A percentile compares a stretch with the other conserved stretches of the same genome.
Conservation (phyloP, 2,329 filamentous ascomycete species). For the Orbilia blumenaviensis region DNA sequence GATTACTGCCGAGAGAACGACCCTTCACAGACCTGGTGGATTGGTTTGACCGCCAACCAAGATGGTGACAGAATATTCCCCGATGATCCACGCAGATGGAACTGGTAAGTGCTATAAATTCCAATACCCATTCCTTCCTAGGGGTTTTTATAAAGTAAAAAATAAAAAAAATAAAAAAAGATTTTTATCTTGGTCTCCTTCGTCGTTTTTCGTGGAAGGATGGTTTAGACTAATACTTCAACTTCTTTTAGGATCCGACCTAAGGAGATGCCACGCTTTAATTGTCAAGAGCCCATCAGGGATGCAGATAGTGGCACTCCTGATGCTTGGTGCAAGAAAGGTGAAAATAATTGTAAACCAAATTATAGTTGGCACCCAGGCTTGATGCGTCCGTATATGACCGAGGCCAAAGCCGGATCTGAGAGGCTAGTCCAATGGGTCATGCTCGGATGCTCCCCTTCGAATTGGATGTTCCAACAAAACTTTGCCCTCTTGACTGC, state of each 20-base stretch:
- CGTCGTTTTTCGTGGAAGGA: no score
- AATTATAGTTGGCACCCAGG: slow-evolving; percentile 18
- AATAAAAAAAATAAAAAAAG: no score
- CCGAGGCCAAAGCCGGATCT: no score
- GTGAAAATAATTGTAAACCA: not conserved
- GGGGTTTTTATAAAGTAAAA: not conserved
- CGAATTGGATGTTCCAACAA: slow-evolving; percentile 24
- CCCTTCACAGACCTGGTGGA: slow-evolving; percentile 18
- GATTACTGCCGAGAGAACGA: not conserved
- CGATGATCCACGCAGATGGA: slow-evolving; percentile 17
- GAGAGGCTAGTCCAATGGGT: not conserved
- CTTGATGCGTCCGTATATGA: slow-evolving; percentile 19
- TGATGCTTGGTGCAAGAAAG: not conserved
- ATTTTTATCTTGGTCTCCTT: no score
- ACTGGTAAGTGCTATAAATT: slow-evolving; percentile 45
- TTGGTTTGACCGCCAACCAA: not conserved
- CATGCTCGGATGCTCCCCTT: slow-evolving; percentile 33
- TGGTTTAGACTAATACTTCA: not conserved
- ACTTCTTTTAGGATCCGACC: slow-evolving; percentile 27
- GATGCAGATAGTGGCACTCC: slow-evolving; percentile 13
- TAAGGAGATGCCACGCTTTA: not conserved
- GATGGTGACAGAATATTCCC: not conserved
- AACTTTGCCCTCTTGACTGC: slow-evolving; percentile 22
- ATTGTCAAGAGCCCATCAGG: no score
- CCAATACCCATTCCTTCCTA: no score